Percentiles rank a stretch among this genome's conserved stretches.
phyloP scores from a whole-genome alignment of 2,329 filamentous ascomycete genomes.

The Nemania abortiva region DNA sequence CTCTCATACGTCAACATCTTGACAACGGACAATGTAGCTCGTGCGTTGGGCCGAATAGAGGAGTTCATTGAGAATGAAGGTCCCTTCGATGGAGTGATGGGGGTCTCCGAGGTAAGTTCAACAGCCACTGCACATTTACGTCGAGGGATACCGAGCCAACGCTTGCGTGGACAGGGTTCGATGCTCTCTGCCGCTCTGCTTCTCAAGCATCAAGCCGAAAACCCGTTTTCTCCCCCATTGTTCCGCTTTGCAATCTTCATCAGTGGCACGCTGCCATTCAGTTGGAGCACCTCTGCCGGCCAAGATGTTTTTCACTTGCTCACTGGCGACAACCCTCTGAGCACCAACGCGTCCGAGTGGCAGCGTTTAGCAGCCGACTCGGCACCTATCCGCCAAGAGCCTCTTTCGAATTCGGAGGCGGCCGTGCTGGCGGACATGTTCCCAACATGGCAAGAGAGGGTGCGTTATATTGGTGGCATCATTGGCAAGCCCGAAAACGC shows the following conservation, averaged over 20 bases:
- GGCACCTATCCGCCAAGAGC: slow-evolving; percentile 1
- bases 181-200: slow-evolving; percentile 21
- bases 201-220: slow-evolving; percentile 22
- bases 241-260: slow-evolving; percentile 27
- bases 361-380: not conserved
- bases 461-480: slow-evolving; percentile 8
- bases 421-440: slow-evolving; percentile 25
- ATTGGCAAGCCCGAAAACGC: slow-evolving; percentile 15
- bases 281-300: slow-evolving; percentile 15
- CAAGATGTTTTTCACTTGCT: slow-evolving; percentile 22
- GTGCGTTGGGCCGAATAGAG: slow-evolving; percentile 19
- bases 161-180: slow-evolving; percentile 10
- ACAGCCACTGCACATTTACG: not conserved
- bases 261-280: slow-evolving; percentile 22
- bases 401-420: slow-evolving; percentile 13
- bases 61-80: slow-evolving; percentile 24
- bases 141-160: slow-evolving; percentile 4
- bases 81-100: slow-evolving; percentile 25
- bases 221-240: slow-evolving; percentile 15
- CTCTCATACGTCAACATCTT: slow-evolving; percentile 26
- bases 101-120: slow-evolving; percentile 23
- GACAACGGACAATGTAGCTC: slow-evolving; percentile 21
- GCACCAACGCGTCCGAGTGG: slow-evolving; percentile 16
- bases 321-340: slow-evolving; percentile 24
- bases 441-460: slow-evolving; percentile 23